Evolutionary conservation across 2,329 filamentous ascomycete genomes (phyloP), one percentile per base, ranked within the genome.

Genomic region (Sporothrix brunneoviolacea): DNA sequence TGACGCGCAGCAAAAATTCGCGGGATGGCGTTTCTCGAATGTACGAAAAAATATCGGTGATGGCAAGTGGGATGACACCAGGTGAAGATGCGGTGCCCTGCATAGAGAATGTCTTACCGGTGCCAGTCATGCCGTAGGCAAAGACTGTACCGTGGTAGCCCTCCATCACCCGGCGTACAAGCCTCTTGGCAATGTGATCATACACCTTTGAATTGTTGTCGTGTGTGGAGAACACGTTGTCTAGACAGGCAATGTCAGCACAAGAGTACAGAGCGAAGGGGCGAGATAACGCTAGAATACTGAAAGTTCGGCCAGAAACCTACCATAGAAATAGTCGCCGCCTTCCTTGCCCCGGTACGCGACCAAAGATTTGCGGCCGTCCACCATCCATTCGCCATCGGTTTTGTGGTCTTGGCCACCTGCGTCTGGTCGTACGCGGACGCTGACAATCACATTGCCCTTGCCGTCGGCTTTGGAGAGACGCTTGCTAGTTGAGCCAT

Each of bases 81-180:
- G 93, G 93, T 35, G 90, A 95, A 3, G 88, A 88, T 40, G 91
- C 90, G 10, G 93, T 98, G 60, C 93, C 93, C 72, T 98, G 93
- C 93, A 98, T 98, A 35, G 91, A 97, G 66, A 97, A 98, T 1
- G 93, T 98, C 72, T 98, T 98, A 59, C 93, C 93, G 0, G 93
- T 97, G 55, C 93, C 93, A 4, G 93, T 98, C 91, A 97, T 97
- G 63, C 93, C 93, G 66, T 98, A 98, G 16, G 91, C 91, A 65
- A 98, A 97, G 21, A 98, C 93, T 1, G 93, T 98, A 53, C 91
- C 93, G 62, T 97, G 91, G 65, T 97, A 98, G 37, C 93, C 93
- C 72, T 98, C 93, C 93, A 98, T 98, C 44, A 98, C 93, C 61
- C 93, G 80, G 59, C 93, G 86, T 41, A 98, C 93, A 46, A 98